Evolutionary conservation across 768 basidiomycete species (phyloP), one percentile per base, ranked within the genome.

Genomic region (Candolleomyces aberdarensis): DNA sequence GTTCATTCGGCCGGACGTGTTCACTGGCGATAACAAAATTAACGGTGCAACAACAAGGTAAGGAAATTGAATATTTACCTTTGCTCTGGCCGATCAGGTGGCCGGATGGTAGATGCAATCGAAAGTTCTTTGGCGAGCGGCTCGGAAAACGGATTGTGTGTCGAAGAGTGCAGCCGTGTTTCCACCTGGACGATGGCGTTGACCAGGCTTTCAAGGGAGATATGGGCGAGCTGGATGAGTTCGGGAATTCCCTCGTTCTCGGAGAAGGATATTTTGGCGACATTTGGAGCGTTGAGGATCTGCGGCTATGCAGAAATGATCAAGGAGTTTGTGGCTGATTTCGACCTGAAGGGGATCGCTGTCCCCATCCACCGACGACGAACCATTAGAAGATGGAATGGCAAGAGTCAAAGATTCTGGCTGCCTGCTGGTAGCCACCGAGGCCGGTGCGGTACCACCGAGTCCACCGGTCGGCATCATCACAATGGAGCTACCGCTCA

Each of bases 321-420:
- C 97, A 20, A 99, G 80, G 8, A 99, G 85, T 75, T 99, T 99
- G 72, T 92, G 86, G 0, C 97, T 97, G 62, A 99, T 98, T 77
- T 99, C 97, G 17, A 99, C 96, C 73, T 98, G n/a, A n/a, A n/a
- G 15, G 5, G 32, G 13, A 20, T 53, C 52, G 32, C 52, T 53
- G 3, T 39, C 52, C 29, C 52, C 52, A 31, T 39, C 52, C 10
- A 29, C 32, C 15, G 52, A 22, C 10, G 52, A 31, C 17, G 52
- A 53, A 14, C 29, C 14, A n/a, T n/a, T n/a, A 15, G 52, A 53
- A 5, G 52, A 53, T 3, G 52, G 52, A 39, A 53, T 53, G 15
- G 52, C 32, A 17, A 53, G 26, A 2, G 52, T 53, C 52, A 53
- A 53, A 9, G 52, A 53, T 31, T 53, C 29, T 19, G 52, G 44